Evolutionary conservation across 164 flowering plant genomes (phyloP).

Genomic region (Liquidambar formosana): DNA sequence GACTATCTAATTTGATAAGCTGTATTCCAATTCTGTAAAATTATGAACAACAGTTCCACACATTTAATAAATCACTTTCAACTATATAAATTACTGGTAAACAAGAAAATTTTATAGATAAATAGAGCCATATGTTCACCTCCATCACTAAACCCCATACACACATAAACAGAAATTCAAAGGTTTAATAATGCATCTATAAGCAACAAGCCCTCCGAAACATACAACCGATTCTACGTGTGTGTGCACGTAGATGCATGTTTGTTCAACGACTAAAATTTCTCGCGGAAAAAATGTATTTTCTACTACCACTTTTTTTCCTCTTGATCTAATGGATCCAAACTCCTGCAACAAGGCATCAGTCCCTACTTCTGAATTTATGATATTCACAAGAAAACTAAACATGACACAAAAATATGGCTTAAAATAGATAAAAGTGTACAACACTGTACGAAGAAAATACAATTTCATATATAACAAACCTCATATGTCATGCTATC

Average conservation of each 20-base stretch:
- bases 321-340: neutral
- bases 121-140: neutral
- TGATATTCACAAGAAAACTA: neutral
- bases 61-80: no score
- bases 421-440: neutral
- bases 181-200: neutral
- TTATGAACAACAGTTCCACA: no score
- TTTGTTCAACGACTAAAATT: neutral
- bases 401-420: neutral
- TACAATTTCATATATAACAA: conserved; percentile 3
- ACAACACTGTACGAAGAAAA: neutral
- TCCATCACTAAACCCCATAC: neutral
- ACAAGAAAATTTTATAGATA: neutral
- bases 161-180: neutral
- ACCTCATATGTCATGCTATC: conserved; percentile 55
- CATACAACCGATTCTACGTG: neutral
- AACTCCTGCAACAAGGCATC: neutral
- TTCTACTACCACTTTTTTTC: no score
- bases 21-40: no score
- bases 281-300: neutral
- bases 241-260: conserved; percentile 1
- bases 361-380: neutral
- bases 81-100: no score
- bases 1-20: no score
- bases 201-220: neutral